phyloP scores from a whole-genome alignment of 1,139 yeast species.

The Wickerhamomyces sp. region DNA sequence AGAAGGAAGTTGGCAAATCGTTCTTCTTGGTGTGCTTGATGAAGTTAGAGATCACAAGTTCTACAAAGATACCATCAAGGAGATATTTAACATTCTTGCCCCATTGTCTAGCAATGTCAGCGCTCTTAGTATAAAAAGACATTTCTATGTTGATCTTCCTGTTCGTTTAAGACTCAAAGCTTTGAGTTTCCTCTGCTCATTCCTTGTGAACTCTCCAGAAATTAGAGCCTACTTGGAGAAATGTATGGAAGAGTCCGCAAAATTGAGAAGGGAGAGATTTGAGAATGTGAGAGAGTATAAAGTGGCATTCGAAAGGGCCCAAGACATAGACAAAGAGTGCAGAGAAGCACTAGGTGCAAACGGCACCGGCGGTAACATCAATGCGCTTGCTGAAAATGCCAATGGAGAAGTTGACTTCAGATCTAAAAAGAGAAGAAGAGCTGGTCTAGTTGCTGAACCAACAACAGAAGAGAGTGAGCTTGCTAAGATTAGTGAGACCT shows the following conservation, averaged over 20 bases:
- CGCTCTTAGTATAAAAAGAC: conserved; percentile 41
- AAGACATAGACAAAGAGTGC: conserved; percentile 35
- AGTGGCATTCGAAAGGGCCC: conserved; percentile 43
- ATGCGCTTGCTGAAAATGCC: conserved; percentile 14
- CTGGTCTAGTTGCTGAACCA: conserved; percentile 38
- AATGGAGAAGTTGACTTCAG: conserved; percentile 10
- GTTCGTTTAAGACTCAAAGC: conserved; percentile 46
- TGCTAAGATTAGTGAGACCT: conserved; percentile 41
- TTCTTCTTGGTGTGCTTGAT: conserved; percentile 62
- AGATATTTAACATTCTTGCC: conserved; percentile 48
- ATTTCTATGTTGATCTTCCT: conserved; percentile 46
- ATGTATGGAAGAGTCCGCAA: conserved; percentile 60
- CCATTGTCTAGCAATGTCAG: conserved; percentile 49
- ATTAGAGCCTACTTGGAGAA: conserved; percentile 65
- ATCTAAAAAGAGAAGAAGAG: conserved; percentile 24
- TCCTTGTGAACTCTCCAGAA: conserved; percentile 51
- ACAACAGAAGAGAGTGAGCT: conserved; percentile 45
- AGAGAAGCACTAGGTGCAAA: conserved; percentile 15
- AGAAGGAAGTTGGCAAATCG: conserved; percentile 84
- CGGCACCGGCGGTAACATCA: conserved; percentile 19
- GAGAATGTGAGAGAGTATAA: conserved; percentile 65
- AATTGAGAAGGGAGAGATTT: conserved; percentile 60
- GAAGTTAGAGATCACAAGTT: conserved; percentile 53
- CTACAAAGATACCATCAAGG: conserved; percentile 41
- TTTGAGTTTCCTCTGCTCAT: conserved; percentile 50